These are phyloP conservation scores for Pythium phragmiticola DNA, from an alignment of 352 stramenopile genomes.

Conservation along the genomic window DNA sequence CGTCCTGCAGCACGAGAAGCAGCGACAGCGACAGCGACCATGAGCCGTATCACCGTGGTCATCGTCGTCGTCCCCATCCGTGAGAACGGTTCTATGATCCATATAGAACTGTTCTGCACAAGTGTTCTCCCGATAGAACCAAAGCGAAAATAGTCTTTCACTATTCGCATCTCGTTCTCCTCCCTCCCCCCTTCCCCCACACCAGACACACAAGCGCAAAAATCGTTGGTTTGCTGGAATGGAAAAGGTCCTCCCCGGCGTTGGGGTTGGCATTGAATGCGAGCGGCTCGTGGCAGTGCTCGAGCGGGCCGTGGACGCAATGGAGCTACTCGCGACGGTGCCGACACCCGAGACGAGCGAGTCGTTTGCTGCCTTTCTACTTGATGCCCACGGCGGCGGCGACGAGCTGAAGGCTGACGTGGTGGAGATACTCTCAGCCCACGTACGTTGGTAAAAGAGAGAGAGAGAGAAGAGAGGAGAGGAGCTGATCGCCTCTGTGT, in stretches of 20 bases:
- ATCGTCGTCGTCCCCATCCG: neutral
- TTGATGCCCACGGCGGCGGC: neutral
- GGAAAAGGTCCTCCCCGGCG: neutral
- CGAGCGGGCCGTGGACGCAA: constrained; percentile 29
- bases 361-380: constrained; percentile 13
- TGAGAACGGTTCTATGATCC: neutral
- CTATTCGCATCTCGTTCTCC: neutral
- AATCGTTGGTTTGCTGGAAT: constrained; percentile 1
- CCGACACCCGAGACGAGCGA: constrained; percentile 21
- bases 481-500: neutral
- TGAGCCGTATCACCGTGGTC: neutral
- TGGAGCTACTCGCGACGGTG: constrained; percentile 33
- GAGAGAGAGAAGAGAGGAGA: neutral
- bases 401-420: neutral
- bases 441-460: constrained; percentile 27
- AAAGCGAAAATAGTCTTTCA: neutral
- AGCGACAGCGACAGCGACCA: constrained; percentile 11
- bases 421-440: constrained; percentile 17
- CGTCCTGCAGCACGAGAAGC: constrained; percentile 2
- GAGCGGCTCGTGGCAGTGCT: constrained; percentile 42
- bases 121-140: neutral
- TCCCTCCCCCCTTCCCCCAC: no score
- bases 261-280: constrained; percentile 31
- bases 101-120: neutral
- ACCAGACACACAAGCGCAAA: no score